phyloP scores from a whole-genome alignment of 805 yeast genomes.

The Kazachstania psychrophila region DNA sequence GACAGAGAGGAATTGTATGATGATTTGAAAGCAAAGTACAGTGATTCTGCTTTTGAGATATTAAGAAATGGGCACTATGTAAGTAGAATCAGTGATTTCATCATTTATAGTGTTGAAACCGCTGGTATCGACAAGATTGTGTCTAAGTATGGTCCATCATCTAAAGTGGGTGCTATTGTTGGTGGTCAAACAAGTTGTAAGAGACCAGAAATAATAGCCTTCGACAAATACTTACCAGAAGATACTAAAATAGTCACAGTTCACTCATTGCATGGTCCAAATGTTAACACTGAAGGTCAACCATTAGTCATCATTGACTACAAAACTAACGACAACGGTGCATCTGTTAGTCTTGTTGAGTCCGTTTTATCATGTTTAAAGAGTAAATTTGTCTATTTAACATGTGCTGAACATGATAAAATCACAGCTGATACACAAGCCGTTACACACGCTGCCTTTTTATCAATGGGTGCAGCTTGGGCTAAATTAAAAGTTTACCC shows the following conservation, averaged over 20 bases:
- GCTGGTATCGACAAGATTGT: conserved; percentile 71
- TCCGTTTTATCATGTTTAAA: conserved; percentile 59
- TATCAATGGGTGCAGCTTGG: conserved; percentile 98
- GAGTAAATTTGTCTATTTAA: conserved; percentile 65
- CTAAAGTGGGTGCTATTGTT: conserved; percentile 80
- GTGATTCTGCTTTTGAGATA: conserved; percentile 42
- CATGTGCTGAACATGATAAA: conserved; percentile 84
- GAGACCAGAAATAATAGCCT: conserved; percentile 78
- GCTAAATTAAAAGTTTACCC: conserved; percentile 73
- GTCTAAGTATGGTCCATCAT: conserved; percentile 68
- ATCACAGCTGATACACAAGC: conserved; percentile 99
- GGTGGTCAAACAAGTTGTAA: conserved; percentile 99
- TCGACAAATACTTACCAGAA: conserved; percentile 61
- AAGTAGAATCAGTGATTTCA: conserved; percentile 70
- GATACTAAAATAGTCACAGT: conserved; percentile 80
- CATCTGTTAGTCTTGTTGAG: conserved; percentile 52
- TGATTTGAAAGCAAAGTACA: conserved; percentile 34
- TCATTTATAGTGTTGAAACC: conserved; percentile 90
- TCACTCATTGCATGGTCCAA: conserved; percentile 93
- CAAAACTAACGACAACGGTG: conserved; percentile 40
- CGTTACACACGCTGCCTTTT: conserved; percentile 93
- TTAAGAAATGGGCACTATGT: conserved; percentile 77
- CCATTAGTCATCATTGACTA: conserved; percentile 83
- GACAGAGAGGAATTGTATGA: conserved; percentile 63
- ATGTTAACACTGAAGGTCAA: conserved; percentile 80